Base-by-base conservation (phyloP, 305 asterid species). In the Vinca major region DNA sequence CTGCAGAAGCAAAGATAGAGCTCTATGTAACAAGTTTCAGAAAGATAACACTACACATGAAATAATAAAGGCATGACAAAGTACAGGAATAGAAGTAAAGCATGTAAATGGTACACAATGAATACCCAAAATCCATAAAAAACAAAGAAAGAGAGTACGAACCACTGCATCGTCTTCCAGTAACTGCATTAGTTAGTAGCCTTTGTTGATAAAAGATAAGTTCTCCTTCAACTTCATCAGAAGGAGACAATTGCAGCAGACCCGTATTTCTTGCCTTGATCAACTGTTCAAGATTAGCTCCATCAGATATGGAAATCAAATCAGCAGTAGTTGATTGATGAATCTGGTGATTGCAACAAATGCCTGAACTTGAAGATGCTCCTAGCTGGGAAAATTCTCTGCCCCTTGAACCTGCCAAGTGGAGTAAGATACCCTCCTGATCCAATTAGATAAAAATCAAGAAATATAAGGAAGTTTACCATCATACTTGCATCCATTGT, bases 171-270 rank as follows among this genome's bases (percentile, higher is more conserved):
- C 60, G 66, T 74, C 84, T 88, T 77, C 89, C 86, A 39, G 71
- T 64, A 73, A 69, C 75, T 62, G 90, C 91, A 72, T 81, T 86
- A 65, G 70, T 45, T 68, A 88, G 75, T 63, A 94, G 92, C 66
- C 75, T 79, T 33, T 86, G 88, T 77, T 94, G 99, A 75, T 81
- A 80, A 79, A 85, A 94, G 62, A 91, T 56, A 65, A 94, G 95
- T 75, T 89, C 97, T 74, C 98, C 98, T 82, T 89, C 99, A 68
- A 94, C 91, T 79, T 89, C 98, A 85, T 91, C 96, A 54, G 70
- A 79, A n/a, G 99, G 96, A 75, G 97, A 88, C 69, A 83, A 73
- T 62, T 85, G 80, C 66, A 82, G 78, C 63, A 88, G 75, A 75
- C 80, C 89, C 78, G 74, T 65, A 64, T 85, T 81, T 73, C 82